Evolutionary conservation across 805 yeast genomes (phyloP).

Genomic region (Nakazawaea holstii): DNA sequence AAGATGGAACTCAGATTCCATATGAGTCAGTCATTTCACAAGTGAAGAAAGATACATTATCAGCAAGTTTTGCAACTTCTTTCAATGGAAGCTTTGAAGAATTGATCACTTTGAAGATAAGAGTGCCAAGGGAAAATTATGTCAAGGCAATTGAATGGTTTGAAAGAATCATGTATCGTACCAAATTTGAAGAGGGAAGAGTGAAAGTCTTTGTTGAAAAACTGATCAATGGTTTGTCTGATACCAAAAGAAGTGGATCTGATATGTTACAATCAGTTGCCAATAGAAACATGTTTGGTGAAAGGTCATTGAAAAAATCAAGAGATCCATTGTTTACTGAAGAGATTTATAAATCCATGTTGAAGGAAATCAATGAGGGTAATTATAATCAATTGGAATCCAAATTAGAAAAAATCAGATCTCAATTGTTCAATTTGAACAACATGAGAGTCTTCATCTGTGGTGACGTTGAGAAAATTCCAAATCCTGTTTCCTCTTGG

Average conservation of each 20-base stretch:
- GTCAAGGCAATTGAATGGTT: constrained; percentile 73
- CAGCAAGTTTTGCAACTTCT: constrained; percentile 49
- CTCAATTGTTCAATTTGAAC: constrained; percentile 44
- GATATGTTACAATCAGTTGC: constrained; percentile 62
- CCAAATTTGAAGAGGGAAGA: constrained; percentile 69
- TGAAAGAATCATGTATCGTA: constrained; percentile 53
- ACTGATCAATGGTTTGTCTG: constrained; percentile 53
- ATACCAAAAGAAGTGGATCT: constrained; percentile 56
- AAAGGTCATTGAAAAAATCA: constrained; percentile 60
- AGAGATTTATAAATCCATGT: constrained; percentile 40
- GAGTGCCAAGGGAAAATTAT: constrained; percentile 60
- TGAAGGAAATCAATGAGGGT: constrained; percentile 50
- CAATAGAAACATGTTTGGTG: constrained; percentile 44
- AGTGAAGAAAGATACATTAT: constrained; percentile 69
- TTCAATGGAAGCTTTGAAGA: constrained; percentile 58
- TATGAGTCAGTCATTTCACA: constrained; percentile 74
- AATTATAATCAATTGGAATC: constrained; percentile 38
- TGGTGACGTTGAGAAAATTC: constrained; percentile 58
- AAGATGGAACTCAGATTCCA: constrained; percentile 53
- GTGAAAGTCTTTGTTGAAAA: constrained; percentile 62
- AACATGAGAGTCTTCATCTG: constrained; percentile 64
- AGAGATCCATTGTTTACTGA: constrained; percentile 66
- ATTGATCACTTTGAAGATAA: constrained; percentile 53
- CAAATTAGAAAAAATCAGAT: constrained; percentile 48
- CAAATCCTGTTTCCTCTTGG: constrained; percentile 61